phyloP scores from a whole-genome alignment of 441 rosid genomes.

The Corymbia calophylla region DNA sequence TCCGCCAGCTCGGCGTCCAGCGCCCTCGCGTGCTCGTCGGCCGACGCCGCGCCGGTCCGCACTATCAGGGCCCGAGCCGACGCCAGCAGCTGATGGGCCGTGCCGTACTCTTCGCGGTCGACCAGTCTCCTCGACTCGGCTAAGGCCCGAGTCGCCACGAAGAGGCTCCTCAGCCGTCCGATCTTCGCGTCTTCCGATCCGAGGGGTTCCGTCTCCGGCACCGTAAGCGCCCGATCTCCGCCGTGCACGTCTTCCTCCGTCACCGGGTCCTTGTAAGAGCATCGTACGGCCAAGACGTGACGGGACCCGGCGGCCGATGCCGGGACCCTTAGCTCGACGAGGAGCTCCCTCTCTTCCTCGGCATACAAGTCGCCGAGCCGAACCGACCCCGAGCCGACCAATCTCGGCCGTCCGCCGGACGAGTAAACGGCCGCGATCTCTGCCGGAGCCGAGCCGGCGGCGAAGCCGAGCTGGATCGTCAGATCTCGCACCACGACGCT shows the following conservation, averaged over 20 bases:
- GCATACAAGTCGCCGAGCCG: constrained; percentile 55
- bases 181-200: constrained; percentile 29
- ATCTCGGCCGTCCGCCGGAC: constrained; percentile 27
- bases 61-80: constrained; percentile 48
- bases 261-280: constrained; percentile 50
- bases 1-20: constrained; percentile 50
- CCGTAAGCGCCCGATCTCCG: constrained; percentile 29
- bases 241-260: constrained; percentile 47
- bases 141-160: constrained; percentile 44
- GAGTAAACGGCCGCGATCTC: constrained; percentile 55
- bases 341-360: constrained; percentile 51
- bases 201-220: constrained; percentile 24
- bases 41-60: constrained; percentile 18
- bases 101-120: constrained; percentile 35
- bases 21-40: constrained; percentile 25
- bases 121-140: constrained; percentile 53
- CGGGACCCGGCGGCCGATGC: constrained; percentile 14
- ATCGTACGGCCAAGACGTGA: constrained; percentile 37
- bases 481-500: constrained; percentile 1
- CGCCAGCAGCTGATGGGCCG: constrained; percentile 44
- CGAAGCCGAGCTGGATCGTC: constrained; percentile 9
- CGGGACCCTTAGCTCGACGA: constrained; percentile 44
- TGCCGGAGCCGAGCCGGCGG: constrained; percentile 13
- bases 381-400: constrained; percentile 33
- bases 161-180: constrained; percentile 38